Percentiles rank a stretch among this genome's conserved stretches.
Conservation (phyloP, 345 rosid species). For the Atalantia buxifolia region DNA sequence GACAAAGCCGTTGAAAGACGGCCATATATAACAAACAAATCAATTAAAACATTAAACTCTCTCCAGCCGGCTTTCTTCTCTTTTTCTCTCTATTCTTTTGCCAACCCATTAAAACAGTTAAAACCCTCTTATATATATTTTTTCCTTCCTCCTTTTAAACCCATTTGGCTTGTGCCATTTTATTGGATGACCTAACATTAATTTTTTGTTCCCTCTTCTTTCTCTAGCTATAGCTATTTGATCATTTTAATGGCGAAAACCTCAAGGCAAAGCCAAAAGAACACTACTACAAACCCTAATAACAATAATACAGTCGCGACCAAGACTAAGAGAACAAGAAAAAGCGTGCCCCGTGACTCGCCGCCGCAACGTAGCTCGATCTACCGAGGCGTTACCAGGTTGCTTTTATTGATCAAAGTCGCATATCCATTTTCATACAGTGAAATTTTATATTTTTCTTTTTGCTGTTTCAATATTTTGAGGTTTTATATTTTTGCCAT, state of each 20-base stretch:
- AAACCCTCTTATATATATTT: neutral
- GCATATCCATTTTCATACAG: neutral
- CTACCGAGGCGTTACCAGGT: slow-evolving; percentile 71
- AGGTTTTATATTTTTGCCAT: too few species aligned
- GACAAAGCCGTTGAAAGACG: slow-evolving; percentile 27
- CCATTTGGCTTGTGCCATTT: neutral
- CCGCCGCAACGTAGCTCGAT: slow-evolving; percentile 63
- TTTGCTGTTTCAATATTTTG: too few species aligned
- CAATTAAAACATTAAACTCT: neutral
- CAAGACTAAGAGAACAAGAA: slow-evolving; percentile 45
- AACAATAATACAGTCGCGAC: neutral
- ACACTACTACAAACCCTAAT: neutral
- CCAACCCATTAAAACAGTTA: neutral
- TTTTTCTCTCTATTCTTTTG: neutral
- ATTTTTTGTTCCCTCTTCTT: slow-evolving; percentile 4
- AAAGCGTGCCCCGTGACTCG: slow-evolving; percentile 47
- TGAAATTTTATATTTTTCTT: neutral
- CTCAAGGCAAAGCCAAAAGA: slow-evolving; percentile 18
- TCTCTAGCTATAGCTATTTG: neutral
- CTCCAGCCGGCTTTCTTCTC: slow-evolving; percentile 13
- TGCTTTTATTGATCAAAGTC: too few species aligned
- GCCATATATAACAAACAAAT: slow-evolving; percentile 11
- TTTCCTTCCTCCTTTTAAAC: neutral
- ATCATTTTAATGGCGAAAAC: slow-evolving; percentile 39
- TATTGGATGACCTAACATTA: slow-evolving; percentile 2